Evolutionary conservation across 2,329 filamentous ascomycete species (phyloP).

Genomic region (Erysiphe pulchra): DNA sequence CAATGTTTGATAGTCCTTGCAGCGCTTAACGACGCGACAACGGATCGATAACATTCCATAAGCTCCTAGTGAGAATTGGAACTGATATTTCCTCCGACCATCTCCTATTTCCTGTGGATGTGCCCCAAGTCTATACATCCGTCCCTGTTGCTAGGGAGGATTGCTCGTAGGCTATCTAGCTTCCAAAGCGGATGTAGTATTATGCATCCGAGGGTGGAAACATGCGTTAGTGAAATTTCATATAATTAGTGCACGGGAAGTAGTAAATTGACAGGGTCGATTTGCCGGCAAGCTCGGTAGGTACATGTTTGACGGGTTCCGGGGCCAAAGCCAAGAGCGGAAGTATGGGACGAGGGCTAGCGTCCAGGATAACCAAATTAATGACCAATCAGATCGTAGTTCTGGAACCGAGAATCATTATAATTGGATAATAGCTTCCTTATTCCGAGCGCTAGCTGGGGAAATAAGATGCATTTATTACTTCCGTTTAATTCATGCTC

Average conservation of each 20-base stretch:
- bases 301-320: not conserved
- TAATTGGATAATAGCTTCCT: too few species aligned
- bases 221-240: not conserved
- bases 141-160: not conserved
- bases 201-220: not conserved
- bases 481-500: not conserved
- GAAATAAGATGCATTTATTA: not conserved
- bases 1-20: not conserved
- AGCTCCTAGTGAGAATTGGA: not conserved
- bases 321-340: not conserved
- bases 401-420: too few species aligned
- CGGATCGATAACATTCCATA: not conserved
- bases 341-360: not conserved
- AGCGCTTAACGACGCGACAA: not conserved
- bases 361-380: not conserved
- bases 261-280: not conserved
- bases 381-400: too few species aligned
- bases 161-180: not conserved
- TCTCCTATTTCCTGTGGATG: not conserved
- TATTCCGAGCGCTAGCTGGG: not conserved
- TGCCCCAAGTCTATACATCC: not conserved
- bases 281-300: not conserved
- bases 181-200: not conserved
- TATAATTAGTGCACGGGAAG: not conserved
- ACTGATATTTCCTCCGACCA: not conserved